Evolutionary conservation across 306 rosid genomes (phyloP), one percentile per base, ranked within the genome.

Genomic region (Trichosanthes truncata): DNA sequence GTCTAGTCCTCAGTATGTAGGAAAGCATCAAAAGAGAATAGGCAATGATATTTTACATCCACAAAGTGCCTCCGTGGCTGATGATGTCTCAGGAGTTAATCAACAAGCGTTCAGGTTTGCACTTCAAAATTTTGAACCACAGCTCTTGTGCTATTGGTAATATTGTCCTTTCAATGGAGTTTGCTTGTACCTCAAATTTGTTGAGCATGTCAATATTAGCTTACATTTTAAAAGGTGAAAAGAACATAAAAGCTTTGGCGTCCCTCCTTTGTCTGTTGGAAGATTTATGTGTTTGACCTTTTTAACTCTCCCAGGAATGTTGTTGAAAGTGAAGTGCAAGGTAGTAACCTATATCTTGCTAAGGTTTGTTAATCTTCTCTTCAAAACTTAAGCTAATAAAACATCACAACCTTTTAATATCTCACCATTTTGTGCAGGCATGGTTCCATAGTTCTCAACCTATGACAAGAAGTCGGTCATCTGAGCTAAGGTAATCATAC

Each of bases 391-490:
- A 59, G 80, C 74, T 45, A 23, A 77, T 72, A 53, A 82, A 86
- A 40, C 63, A 79, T 86, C 80, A 31, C 84, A n/a, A 9, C 78
- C 43, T 79, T 55, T 74, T 83, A 29, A 86, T 77, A 62, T 80
- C 76, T 82, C 52, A 9, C 79, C 59, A 21, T 83, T 49, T 74
- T 61, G 67, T 77, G 87, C 92, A 94, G 97, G 97, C 97, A n/a
- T 94, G 98, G 98, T 92, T 92, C 86, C 92, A 92, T 56, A 92
- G 89, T 74, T 89, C 93, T 82, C 97, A 92, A 79, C 87, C 97
- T 20, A 87, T 92, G 93, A 92, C 98, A 77, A 89, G 98, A 89
- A 94, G 98, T 83, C 92, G 97, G 18, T 94, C 98, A 67, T 94
- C 98, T 75, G 98, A 94, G 83, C 84, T 94, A 84, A 86, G 98